These are phyloP conservation scores for Scheffersomyces segobiensis DNA, from an alignment of 1,139 yeast genomes.

Conservation along the genomic window DNA sequence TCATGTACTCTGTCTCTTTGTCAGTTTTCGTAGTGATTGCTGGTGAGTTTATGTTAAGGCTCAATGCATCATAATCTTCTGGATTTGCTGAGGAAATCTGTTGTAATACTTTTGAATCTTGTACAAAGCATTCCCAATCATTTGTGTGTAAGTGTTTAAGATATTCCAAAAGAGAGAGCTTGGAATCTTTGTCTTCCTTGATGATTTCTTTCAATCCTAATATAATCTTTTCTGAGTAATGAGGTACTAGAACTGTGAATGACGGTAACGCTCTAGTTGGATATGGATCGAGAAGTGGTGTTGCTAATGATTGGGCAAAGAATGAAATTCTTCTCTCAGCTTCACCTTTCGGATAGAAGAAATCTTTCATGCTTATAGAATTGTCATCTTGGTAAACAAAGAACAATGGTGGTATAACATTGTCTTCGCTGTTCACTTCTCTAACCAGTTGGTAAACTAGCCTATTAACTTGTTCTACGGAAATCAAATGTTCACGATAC, in stretches of 20 bases:
- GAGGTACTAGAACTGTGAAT: constrained; percentile 85
- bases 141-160: constrained; percentile 64
- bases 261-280: constrained; percentile 77
- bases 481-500: constrained; percentile 76
- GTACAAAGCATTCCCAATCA: constrained; percentile 80
- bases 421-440: constrained; percentile 31
- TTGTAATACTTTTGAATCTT: constrained; percentile 53
- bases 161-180: constrained; percentile 71
- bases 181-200: constrained; percentile 58
- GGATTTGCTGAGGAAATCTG: constrained; percentile 2
- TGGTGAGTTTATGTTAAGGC: not conserved
- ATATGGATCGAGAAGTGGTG: constrained; percentile 72
- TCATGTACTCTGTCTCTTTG: constrained; percentile 21
- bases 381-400: constrained; percentile 75
- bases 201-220: constrained; percentile 67
- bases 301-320: constrained; percentile 84
- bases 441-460: constrained; percentile 56
- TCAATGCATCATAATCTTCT: constrained; percentile 7
- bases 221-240: constrained; percentile 74
- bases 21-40: not conserved
- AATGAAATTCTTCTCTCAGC: constrained; percentile 81
- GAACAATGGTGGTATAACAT: constrained; percentile 61
- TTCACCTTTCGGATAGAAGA: constrained; percentile 61
- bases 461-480: constrained; percentile 66
- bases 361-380: constrained; percentile 33